Evolutionary conservation across 2,329 filamentous ascomycete genomes (phyloP).

Genomic region (Pseudogymnoascus sp.): DNA sequence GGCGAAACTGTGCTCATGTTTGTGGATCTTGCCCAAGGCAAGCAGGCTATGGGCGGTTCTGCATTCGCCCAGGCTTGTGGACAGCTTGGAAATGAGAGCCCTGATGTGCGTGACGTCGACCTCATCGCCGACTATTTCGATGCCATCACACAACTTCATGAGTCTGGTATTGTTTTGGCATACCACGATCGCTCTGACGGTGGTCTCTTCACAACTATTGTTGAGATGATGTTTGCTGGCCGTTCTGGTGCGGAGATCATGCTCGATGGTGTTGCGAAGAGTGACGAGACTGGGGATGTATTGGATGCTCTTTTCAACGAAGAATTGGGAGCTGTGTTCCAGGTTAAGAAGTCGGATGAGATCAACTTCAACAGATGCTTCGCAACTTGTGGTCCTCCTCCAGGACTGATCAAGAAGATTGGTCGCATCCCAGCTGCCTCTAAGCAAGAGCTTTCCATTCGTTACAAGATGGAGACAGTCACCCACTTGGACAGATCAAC

Average conservation of each 20-base stretch:
- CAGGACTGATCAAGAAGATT: constrained; percentile 75
- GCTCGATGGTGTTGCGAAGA: constrained; percentile 64
- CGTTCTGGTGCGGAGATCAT: constrained; percentile 80
- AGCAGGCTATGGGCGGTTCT: constrained; percentile 79
- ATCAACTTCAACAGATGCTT: constrained; percentile 83
- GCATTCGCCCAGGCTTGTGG: constrained; percentile 84
- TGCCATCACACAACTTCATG: constrained; percentile 61
- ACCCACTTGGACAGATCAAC: constrained; percentile 61
- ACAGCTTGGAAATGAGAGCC: constrained; percentile 74
- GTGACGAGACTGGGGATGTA: constrained; percentile 51
- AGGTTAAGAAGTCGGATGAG: constrained; percentile 79
- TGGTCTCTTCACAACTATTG: constrained; percentile 80
- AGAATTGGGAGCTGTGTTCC: constrained; percentile 92
- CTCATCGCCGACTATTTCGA: constrained; percentile 87
- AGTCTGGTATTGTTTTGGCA: constrained; percentile 69
- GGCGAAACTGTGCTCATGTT: constrained; percentile 84
- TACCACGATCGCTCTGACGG: constrained; percentile 95
- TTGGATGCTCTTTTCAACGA: constrained; percentile 87
- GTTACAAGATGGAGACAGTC: constrained; percentile 60
- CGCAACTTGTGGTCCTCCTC: constrained; percentile 77
- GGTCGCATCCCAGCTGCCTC: constrained; percentile 61
- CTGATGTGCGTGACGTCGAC: constrained; percentile 76
- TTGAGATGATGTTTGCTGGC: constrained; percentile 97
- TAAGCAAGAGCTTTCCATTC: constrained; percentile 71
- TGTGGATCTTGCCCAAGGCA: constrained; percentile 78